phyloP scores from a whole-genome alignment of 2,329 filamentous ascomycete genomes.

The Neofusicoccum sp. region DNA sequence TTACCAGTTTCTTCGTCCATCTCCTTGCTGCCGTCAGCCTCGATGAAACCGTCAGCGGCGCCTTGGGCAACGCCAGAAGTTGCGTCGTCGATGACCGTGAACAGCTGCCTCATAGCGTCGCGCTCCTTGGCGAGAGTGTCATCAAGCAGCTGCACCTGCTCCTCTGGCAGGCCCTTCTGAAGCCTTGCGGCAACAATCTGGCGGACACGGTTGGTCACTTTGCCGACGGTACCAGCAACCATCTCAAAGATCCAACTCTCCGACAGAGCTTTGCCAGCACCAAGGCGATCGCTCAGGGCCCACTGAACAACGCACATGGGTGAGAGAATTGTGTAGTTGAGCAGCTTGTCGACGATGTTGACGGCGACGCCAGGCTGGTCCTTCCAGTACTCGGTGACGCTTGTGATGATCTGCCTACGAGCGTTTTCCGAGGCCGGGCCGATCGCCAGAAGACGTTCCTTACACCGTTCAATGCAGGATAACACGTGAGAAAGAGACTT shows the following conservation, averaged over 20 bases:
- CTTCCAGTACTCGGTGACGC: constrained; percentile 89
- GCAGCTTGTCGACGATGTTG: constrained; percentile 90
- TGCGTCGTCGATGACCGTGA: constrained; percentile 76
- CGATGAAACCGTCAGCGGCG: constrained; percentile 72
- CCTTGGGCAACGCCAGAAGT: constrained; percentile 70
- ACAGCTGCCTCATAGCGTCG: constrained; percentile 73
- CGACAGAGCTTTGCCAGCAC: constrained; percentile 66
- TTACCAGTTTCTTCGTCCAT: constrained; percentile 48
- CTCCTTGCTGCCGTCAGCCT: constrained; percentile 57
- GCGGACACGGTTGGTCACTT: constrained; percentile 82
- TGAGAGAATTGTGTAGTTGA: constrained; percentile 94
- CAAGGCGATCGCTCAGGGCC: constrained; percentile 69
- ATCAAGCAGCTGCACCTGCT: constrained; percentile 61
- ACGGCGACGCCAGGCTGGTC: constrained; percentile 89
- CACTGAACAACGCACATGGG: constrained; percentile 85
- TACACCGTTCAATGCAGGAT: constrained; percentile 92
- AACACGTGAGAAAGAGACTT: constrained; percentile 96
- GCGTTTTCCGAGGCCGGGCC: constrained; percentile 72
- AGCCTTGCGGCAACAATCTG: constrained; percentile 69
- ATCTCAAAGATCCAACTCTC: constrained; percentile 83
- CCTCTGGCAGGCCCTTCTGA: constrained; percentile 55
- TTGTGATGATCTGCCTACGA: constrained; percentile 82
- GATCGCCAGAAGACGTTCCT: constrained; percentile 79
- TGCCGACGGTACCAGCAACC: constrained; percentile 81
- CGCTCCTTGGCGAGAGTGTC: constrained; percentile 69